Percentiles rank a stretch among this genome's conserved stretches.
These are phyloP conservation scores for Pisolithus orientalis DNA, from an alignment of 768 basidiomycete genomes.

Conservation along the genomic window DNA sequence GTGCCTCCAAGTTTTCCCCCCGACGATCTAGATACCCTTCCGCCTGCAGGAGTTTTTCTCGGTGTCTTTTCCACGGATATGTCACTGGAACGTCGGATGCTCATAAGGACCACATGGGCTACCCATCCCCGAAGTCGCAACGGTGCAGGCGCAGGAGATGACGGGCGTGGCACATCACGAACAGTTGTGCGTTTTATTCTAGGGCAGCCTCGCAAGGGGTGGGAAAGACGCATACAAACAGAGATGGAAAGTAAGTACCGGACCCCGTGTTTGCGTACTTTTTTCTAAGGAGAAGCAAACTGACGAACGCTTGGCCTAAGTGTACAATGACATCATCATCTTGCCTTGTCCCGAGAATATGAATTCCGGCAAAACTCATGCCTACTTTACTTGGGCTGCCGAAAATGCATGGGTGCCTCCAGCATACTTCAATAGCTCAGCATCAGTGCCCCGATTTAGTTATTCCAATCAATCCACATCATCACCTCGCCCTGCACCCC, in stretches of 20 bases:
- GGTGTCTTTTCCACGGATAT: conserved; percentile 90
- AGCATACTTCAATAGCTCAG: conserved; percentile 46
- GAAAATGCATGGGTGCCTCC: conserved; percentile 89
- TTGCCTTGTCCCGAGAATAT: conserved; percentile 88
- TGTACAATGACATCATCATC: conserved; percentile 80
- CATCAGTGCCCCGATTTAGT: conserved; percentile 45
- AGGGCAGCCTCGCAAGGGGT: conserved; percentile 74
- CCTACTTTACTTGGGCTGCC: conserved; percentile 91
- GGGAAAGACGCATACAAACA: conserved; percentile 71
- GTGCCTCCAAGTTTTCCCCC: conserved; percentile 59
- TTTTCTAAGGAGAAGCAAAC: not conserved
- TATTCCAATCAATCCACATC: conserved; percentile 55
- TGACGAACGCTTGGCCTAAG: conserved; percentile 32
- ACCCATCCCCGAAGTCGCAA: conserved; percentile 71
- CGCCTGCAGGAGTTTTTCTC: conserved; percentile 81
- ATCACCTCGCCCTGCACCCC: conserved; percentile 59
- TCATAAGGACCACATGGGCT: conserved; percentile 88
- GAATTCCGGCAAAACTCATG: conserved; percentile 91
- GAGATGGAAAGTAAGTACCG: conserved; percentile 82
- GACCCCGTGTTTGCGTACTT: not conserved
- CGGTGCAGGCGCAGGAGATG: conserved; percentile 65
- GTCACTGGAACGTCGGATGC: conserved; percentile 75
- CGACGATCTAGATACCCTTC: conserved; percentile 58
- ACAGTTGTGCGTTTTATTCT: conserved; percentile 87
- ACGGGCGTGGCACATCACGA: conserved; percentile 69